A percentile compares a stretch with the other conserved stretches of the same genome.
These are phyloP conservation scores for Suhomyces terraborum DNA, from an alignment of 1,139 yeast species.

Conservation along the genomic window DNA sequence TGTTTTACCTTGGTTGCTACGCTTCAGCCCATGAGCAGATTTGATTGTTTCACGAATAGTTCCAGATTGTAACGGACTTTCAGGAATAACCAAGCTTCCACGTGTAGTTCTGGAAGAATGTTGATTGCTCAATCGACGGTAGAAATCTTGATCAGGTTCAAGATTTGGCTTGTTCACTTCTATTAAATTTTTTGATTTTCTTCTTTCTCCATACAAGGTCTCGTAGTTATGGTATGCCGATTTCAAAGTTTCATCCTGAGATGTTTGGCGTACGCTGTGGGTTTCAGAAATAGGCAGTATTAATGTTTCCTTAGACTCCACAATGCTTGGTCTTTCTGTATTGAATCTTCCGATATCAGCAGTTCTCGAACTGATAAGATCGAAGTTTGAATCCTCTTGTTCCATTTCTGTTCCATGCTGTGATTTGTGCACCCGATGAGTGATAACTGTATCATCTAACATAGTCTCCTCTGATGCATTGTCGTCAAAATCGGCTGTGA, in stretches of 20 bases:
- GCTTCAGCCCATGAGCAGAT: slow-evolving; percentile 4
- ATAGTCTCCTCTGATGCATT: slow-evolving; percentile 29
- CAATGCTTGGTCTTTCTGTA: slow-evolving; percentile 28
- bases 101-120: slow-evolving; percentile 2
- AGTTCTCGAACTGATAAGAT: slow-evolving; percentile 34
- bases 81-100: slow-evolving; percentile 7
- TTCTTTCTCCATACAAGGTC: slow-evolving; percentile 15
- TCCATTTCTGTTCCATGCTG: slow-evolving; percentile 16
- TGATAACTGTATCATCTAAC: slow-evolving; percentile 23
- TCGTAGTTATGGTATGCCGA: slow-evolving; percentile 30
- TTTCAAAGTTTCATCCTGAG: slow-evolving; percentile 20
- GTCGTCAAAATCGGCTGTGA: slow-evolving; percentile 22
- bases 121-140: slow-evolving; percentile 10
- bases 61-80: slow-evolving; percentile 6
- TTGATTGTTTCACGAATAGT: slow-evolving; percentile 2
- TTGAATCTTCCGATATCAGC: slow-evolving; percentile 35
- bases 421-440: slow-evolving; percentile 12
- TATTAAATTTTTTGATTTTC: slow-evolving; percentile 16
- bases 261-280: slow-evolving; percentile 4
- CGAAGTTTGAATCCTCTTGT: slow-evolving; percentile 33
- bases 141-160: slow-evolving; percentile 11
- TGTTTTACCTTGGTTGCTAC: slow-evolving; percentile 1
- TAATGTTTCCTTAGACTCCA: slow-evolving; percentile 34
- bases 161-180: slow-evolving; percentile 18
- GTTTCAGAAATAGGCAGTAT: slow-evolving; percentile 13